phyloP scores from a whole-genome alignment of 129 eudicot species.

The Apium graveolens region DNA sequence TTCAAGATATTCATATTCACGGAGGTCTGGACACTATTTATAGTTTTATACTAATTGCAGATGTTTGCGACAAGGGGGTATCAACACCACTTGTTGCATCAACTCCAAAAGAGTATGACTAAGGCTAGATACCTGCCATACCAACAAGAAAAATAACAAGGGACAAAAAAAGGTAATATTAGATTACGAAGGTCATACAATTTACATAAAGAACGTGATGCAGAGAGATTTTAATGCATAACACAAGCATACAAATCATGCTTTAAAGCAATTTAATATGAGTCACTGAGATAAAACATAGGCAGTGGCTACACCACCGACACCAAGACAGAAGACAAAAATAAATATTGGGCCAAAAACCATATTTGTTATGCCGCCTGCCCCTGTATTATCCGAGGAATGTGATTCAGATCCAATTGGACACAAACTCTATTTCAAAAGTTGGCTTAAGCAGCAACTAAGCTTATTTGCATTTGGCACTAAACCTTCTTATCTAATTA shows the following conservation, averaged over 20 bases:
- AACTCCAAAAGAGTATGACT: conserved; percentile 44
- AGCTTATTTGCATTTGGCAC: background rate
- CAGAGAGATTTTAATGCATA: background rate
- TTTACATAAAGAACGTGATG: background rate
- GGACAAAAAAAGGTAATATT: background rate
- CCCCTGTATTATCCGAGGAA: conserved; percentile 30
- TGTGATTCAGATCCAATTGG: background rate
- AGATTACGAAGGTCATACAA: background rate
- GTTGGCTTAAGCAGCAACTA: background rate
- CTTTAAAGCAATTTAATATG: background rate
- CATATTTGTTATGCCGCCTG: conserved; percentile 67
- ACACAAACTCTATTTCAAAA: background rate
- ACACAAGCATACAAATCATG: background rate
- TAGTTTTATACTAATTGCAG: conserved; percentile 20
- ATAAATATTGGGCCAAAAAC: conserved; percentile 62
- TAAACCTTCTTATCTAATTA: background rate
- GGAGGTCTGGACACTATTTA: background rate
- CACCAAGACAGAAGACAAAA: conserved; percentile 46
- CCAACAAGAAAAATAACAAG: conserved; percentile 5
- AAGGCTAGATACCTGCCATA: conserved; percentile 42
- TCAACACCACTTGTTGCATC: conserved; percentile 30
- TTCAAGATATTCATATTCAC: background rate
- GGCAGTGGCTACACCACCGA: conserved; percentile 61
- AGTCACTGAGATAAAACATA: conserved; percentile 59
- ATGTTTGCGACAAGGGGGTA: conserved; percentile 40